phyloP scores from a whole-genome alignment of 2,329 filamentous ascomycete species.

The Phyllosticta citribraziliensis region DNA sequence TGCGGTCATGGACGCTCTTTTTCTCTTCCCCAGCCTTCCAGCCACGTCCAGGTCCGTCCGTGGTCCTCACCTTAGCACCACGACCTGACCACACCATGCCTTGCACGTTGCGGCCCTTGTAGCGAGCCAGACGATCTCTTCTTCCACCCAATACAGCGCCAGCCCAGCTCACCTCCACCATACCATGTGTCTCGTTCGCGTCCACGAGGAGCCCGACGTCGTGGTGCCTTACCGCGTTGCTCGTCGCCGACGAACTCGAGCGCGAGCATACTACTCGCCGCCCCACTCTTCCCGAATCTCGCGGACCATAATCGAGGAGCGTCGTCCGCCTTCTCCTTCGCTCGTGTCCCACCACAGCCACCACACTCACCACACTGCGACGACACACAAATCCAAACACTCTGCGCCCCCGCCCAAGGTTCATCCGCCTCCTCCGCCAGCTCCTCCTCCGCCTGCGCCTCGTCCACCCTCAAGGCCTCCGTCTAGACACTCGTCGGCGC shows the following conservation, averaged over 20 bases:
- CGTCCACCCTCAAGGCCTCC: conserved; percentile 10
- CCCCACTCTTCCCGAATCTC: conserved; percentile 18
- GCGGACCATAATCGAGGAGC: conserved; percentile 19
- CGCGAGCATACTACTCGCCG: conserved; percentile 20
- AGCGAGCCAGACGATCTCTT: not conserved
- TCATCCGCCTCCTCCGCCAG: conserved; percentile 31
- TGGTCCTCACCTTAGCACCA: not conserved
- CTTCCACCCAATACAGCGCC: not conserved
- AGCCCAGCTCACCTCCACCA: no score
- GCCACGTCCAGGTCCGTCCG: not conserved
- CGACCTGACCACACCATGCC: not conserved
- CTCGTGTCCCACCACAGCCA: conserved; percentile 14
- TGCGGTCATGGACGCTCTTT: not conserved
- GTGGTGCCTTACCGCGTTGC: conserved; percentile 29
- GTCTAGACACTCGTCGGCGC: conserved; percentile 14
- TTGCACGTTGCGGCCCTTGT: not conserved
- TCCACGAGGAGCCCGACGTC: conserved; percentile 33
- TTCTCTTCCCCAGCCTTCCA: not conserved
- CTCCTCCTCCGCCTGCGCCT: conserved; percentile 21
- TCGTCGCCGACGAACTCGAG: conserved; percentile 18
- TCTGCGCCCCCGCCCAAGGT: conserved; percentile 14
- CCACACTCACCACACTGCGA: conserved; percentile 12
- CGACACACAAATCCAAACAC: conserved; percentile 11
- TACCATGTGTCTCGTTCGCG: conserved; percentile 40
- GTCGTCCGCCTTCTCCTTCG: conserved; percentile 10